A percentile compares a stretch with the other conserved stretches of the same genome.
Conservation (phyloP, 2,329 filamentous ascomycete species). For the Trichophyton mentagrophytes region DNA sequence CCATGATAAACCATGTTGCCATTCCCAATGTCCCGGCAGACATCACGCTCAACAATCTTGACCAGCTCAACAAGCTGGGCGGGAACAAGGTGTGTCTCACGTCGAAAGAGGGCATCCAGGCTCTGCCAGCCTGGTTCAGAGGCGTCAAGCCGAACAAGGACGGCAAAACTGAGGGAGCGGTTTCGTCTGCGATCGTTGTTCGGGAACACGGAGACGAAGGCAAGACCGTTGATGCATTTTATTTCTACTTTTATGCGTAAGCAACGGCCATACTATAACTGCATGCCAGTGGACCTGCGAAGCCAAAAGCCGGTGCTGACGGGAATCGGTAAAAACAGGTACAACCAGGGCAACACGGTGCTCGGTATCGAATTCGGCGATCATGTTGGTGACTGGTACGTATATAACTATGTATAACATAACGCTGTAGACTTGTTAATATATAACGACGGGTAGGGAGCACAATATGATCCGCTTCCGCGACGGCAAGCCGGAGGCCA, state of each 20-base stretch:
- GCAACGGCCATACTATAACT: conserved; percentile 9
- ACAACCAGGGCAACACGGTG: conserved; percentile 43
- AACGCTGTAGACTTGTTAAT: neutral
- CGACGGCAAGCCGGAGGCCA: conserved; percentile 40
- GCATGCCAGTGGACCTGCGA: neutral
- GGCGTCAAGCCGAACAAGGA: conserved; percentile 42
- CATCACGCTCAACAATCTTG: conserved; percentile 38
- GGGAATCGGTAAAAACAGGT: conserved; percentile 20
- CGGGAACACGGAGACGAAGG: conserved; percentile 40
- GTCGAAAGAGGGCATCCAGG: conserved; percentile 36
- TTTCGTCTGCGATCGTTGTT: conserved; percentile 43
- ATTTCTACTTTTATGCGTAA: conserved; percentile 50
- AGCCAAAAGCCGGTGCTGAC: neutral
- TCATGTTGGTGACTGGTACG: conserved; percentile 51
- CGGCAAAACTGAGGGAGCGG: conserved; percentile 40
- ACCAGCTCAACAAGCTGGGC: conserved; percentile 34
- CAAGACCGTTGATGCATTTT: conserved; percentile 46
- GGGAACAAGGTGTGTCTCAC: conserved; percentile 39
- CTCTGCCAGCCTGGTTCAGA: conserved; percentile 36
- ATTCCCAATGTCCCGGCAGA: conserved; percentile 29
- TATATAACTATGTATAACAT: conserved; percentile 5
- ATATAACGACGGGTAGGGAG: conserved; percentile 37
- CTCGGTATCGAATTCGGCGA: conserved; percentile 41
- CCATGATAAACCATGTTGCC: conserved; percentile 31
- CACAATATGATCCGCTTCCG: conserved; percentile 55